phyloP scores from a whole-genome alignment of 2,329 filamentous ascomycete genomes.

The Penicillium sp. region DNA sequence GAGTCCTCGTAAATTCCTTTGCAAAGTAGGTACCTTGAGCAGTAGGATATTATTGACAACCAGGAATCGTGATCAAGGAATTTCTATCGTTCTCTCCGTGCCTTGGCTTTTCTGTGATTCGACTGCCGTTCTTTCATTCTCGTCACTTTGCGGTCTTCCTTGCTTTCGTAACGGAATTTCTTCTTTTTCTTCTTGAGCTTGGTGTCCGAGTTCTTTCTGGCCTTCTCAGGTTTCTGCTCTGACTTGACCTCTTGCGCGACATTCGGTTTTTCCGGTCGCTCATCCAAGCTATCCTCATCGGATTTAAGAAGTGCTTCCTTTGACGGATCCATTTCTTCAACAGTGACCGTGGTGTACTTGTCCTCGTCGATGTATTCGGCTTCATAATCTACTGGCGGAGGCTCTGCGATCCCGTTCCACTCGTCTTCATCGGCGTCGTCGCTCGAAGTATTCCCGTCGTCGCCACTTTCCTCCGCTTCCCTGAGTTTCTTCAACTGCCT shows the following conservation, averaged over 20 bases:
- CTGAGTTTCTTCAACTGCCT: constrained; percentile 68
- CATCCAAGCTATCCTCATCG: constrained; percentile 35
- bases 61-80: neutral
- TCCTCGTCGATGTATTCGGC: constrained; percentile 97
- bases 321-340: constrained; percentile 84
- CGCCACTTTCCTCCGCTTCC: constrained; percentile 36
- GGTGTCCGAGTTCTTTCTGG: constrained; percentile 50
- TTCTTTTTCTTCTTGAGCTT: constrained; percentile 81
- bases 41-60: constrained; percentile 2
- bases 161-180: constrained; percentile 91
- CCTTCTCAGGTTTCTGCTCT: constrained; percentile 52
- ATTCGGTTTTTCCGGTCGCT: constrained; percentile 35
- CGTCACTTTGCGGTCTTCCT: constrained; percentile 73
- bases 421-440: constrained; percentile 55
- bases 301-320: constrained; percentile 72
- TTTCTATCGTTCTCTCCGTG: constrained; percentile 47
- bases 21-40: constrained; percentile 8
- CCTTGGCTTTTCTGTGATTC: constrained; percentile 72
- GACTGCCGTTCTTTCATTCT: constrained; percentile 67
- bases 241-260: constrained; percentile 33
- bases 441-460: constrained; percentile 28
- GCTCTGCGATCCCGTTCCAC: constrained; percentile 67
- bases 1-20: constrained; percentile 23
- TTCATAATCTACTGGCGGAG: constrained; percentile 72
- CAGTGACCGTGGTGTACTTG: constrained; percentile 90